Conservation (phyloP, 2,329 filamentous ascomycete genomes). For the Ilyonectria mors-panacis region DNA sequence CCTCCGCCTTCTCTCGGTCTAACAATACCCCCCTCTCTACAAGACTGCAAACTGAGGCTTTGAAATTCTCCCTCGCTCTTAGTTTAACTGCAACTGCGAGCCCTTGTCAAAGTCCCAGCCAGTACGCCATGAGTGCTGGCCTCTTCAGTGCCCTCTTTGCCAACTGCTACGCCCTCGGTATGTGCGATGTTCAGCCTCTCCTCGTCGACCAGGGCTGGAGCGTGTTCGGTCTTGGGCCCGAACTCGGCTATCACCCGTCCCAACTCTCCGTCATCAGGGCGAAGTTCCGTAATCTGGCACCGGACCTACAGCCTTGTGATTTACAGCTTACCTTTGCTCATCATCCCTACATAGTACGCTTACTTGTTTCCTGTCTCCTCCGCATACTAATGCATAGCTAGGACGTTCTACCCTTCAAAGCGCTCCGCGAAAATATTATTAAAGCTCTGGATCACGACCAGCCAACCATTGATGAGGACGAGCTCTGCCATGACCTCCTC, state of each 20-base stretch:
- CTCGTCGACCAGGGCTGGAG: slow-evolving; percentile 50
- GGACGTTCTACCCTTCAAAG: slow-evolving; percentile 54
- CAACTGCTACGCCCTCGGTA: slow-evolving; percentile 55
- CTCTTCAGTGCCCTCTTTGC: slow-evolving; percentile 55
- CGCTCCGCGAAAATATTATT: slow-evolving; percentile 51
- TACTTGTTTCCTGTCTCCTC: no score
- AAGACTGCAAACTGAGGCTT: slow-evolving; percentile 38
- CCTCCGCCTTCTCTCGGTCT: background rate
- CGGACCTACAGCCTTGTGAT: slow-evolving; percentile 52
- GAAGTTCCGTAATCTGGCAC: slow-evolving; percentile 42
- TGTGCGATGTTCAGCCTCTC: slow-evolving; percentile 44
- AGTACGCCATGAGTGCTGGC: slow-evolving; percentile 39
- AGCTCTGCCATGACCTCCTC: slow-evolving; percentile 54
- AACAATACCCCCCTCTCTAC: slow-evolving; percentile 21
- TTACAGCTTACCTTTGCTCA: slow-evolving; percentile 52
- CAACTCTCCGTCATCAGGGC: slow-evolving; percentile 45
- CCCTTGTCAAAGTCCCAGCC: slow-evolving; percentile 33
- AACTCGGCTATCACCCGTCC: slow-evolving; percentile 41
- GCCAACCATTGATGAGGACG: slow-evolving; percentile 53
- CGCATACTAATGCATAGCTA: slow-evolving; percentile 33
- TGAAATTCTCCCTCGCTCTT: slow-evolving; percentile 42
- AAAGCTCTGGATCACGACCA: slow-evolving; percentile 43
- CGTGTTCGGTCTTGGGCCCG: slow-evolving; percentile 49
- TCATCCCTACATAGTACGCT: slow-evolving; percentile 52
- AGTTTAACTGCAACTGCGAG: slow-evolving; percentile 22